These are phyloP conservation scores for Metschnikowia proteae DNA, from an alignment of 805 yeast genomes.

Conservation along the genomic window DNA sequence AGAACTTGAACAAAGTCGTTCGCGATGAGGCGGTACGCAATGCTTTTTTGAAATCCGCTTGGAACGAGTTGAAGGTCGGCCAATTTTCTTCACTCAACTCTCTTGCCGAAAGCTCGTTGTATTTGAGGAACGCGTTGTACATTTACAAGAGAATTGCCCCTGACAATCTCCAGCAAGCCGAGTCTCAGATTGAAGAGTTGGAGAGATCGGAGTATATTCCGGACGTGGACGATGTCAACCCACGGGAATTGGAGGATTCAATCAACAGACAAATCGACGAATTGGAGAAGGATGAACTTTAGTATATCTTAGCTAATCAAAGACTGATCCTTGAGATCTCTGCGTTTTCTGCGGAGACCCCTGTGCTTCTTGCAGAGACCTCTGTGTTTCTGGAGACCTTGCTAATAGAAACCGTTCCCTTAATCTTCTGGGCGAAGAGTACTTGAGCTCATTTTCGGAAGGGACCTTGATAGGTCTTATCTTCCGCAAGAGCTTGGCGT, in stretches of 20 bases:
- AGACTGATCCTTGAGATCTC: neutral
- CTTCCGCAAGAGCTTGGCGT: slow-evolving; percentile 31
- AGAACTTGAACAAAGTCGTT: slow-evolving; percentile 1
- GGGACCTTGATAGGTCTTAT: slow-evolving; percentile 39
- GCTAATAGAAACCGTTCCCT: slow-evolving; percentile 21
- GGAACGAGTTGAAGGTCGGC: slow-evolving; percentile 9
- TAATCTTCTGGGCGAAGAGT: slow-evolving; percentile 30
- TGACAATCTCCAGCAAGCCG: neutral
- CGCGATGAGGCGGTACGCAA: slow-evolving; percentile 1
- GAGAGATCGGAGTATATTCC: neutral
- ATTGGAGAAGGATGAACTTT: slow-evolving; percentile 17
- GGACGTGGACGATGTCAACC: slow-evolving; percentile 14
- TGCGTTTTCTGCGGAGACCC: neutral
- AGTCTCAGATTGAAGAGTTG: slow-evolving; percentile 2
- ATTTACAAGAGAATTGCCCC: slow-evolving; percentile 26
- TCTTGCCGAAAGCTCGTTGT: slow-evolving; percentile 2
- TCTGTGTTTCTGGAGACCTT: neutral
- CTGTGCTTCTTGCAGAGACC: neutral
- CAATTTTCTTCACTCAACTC: slow-evolving; percentile 3
- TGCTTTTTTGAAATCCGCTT: neutral
- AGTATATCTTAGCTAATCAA: neutral
- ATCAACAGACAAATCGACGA: slow-evolving; percentile 24
- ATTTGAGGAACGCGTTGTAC: slow-evolving; percentile 22
- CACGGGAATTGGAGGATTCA: slow-evolving; percentile 17
- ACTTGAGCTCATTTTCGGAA: slow-evolving; percentile 26